Percentiles rank a stretch among this genome's conserved stretches.
These are phyloP conservation scores for Schizothecium vesticola DNA, from an alignment of 495 filamentous ascomycete species.

Conservation along the genomic window DNA sequence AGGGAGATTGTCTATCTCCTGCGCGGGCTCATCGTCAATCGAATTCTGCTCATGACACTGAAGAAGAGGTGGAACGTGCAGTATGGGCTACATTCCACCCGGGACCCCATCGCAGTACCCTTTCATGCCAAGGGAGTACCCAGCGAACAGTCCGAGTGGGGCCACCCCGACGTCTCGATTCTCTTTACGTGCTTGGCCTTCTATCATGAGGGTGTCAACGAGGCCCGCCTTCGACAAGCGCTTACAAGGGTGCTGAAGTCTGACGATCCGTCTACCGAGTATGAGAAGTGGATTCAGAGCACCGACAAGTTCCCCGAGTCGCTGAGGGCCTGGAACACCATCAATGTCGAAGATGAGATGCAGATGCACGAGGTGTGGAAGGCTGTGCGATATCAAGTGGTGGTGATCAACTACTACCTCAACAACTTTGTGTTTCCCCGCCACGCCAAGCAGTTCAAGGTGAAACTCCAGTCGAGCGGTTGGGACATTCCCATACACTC, in stretches of 20 bases:
- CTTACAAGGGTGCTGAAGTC: constrained; percentile 41
- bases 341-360: constrained; percentile 46
- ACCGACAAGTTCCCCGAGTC: constrained; percentile 35
- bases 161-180: constrained; percentile 53
- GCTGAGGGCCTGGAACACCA: constrained; percentile 40
- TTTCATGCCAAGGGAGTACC: constrained; percentile 47
- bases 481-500: constrained; percentile 48
- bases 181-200: constrained; percentile 49
- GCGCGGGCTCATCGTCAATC: constrained; percentile 37
- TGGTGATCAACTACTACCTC: constrained; percentile 46
- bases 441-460: constrained; percentile 49
- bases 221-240: constrained; percentile 35
- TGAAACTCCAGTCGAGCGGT: constrained; percentile 48
- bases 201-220: constrained; percentile 45
- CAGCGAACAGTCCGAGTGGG: constrained; percentile 46
- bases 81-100: constrained; percentile 36
- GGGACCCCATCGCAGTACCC: constrained; percentile 39
- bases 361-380: constrained; percentile 42
- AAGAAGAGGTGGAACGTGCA: constrained; percentile 46
- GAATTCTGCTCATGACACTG: constrained; percentile 36
- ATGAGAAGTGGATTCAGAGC: constrained; percentile 41
- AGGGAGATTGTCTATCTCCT: constrained; percentile 27
- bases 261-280: constrained; percentile 46
- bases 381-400: constrained; percentile 30
- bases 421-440: constrained; percentile 51